These are phyloP conservation scores for Leishmania arabica DNA, from an alignment of 208 protist species.

Conservation along the genomic window DNA sequence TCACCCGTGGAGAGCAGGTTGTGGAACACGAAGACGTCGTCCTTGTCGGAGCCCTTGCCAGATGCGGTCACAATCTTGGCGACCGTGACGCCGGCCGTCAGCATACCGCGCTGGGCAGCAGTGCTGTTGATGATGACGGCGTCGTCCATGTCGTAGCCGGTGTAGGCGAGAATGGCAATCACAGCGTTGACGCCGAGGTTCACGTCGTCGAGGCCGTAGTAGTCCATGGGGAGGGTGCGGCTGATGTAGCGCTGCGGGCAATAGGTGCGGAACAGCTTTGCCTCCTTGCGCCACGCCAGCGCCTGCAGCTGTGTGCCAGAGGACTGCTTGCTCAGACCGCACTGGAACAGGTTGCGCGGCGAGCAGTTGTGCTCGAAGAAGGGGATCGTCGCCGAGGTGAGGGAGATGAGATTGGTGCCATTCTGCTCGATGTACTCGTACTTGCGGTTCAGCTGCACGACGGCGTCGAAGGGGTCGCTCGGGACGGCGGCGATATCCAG, in stretches of 20 bases:
- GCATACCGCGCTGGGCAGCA: conserved; percentile 97
- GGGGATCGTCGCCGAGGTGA: conserved; percentile 98
- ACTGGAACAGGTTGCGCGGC: conserved; percentile 99
- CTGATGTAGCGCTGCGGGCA: conserved; percentile 98
- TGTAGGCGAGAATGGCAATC: conserved; percentile 99
- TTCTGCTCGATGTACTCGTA: conserved; percentile 96
- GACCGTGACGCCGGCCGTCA: conserved; percentile 96
- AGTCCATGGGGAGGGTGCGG: conserved; percentile 89
- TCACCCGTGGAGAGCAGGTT: conserved; percentile 76
- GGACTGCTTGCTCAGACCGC: conserved; percentile 99
- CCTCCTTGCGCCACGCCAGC: conserved; percentile 95
- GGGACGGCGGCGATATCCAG: conserved; percentile 95
- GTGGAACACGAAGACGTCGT: conserved; percentile 85
- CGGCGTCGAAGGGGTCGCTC: conserved; percentile 86
- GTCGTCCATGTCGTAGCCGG: conserved; percentile 99
- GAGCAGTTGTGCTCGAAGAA: conserved; percentile 99
- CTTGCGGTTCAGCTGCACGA: conserved; percentile 67
- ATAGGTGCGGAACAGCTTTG: conserved; percentile 98
- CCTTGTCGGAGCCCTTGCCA: conserved; percentile 43
- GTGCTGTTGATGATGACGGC: conserved; percentile 99
- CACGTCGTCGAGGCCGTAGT: conserved; percentile 97
- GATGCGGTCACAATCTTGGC: conserved; percentile 77
- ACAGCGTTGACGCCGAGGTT: conserved; percentile 98
- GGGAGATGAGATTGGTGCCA: conserved; percentile 95
- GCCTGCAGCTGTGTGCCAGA: conserved; percentile 97